Base-by-base conservation (phyloP, 169 alveolate genomes). In the Cytauxzoon felis region DNA sequence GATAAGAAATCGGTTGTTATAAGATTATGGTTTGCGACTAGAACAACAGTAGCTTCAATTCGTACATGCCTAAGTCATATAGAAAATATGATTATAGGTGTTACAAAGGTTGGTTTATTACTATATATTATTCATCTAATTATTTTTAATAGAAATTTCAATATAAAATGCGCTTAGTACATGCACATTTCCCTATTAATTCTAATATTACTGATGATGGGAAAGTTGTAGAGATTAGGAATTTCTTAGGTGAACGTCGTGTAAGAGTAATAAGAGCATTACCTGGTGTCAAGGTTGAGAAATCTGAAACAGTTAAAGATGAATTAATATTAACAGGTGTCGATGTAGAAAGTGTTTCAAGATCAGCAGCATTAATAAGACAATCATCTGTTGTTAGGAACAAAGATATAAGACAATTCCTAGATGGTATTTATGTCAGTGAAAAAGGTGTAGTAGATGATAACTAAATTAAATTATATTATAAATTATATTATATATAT, bases 181-280 rank as follows among this genome's bases (percentile, higher is more conserved):
- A 95, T 75, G 98, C 99, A 38, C 99, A 98, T 88, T 97, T 96
- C 93, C 99, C 99, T 70, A 98, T 98, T 87, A 96, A 96, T 88
- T 92, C 95, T 27, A 91, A 91, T 89, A 91, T 97, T 68, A 85
- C 94, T 29, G 91, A 94, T 63, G 96, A 96, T 78, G 98, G 98
- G 43, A 87, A 80, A 63, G 85, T 93, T 52, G 92, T 98, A 69
- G 99, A 97, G 88, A 91, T 98, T 82, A 93, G 98, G 69, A 97
- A 96, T 94, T 98, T 95, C 90, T 87, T 98, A 86, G 99, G 99
- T 42, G 99, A 97, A 88, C 94, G 94, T 90, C 92, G 96, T 60
- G 97, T 95, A 54, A 91, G 99, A 78, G 88, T 90, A 9, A 95
- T 96, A 50, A 90, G 82, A 51, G 89, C 94, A 68, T 88, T 93